phyloP scores from a whole-genome alignment of 345 rosid genomes.

The Moricandia moricandioides region DNA sequence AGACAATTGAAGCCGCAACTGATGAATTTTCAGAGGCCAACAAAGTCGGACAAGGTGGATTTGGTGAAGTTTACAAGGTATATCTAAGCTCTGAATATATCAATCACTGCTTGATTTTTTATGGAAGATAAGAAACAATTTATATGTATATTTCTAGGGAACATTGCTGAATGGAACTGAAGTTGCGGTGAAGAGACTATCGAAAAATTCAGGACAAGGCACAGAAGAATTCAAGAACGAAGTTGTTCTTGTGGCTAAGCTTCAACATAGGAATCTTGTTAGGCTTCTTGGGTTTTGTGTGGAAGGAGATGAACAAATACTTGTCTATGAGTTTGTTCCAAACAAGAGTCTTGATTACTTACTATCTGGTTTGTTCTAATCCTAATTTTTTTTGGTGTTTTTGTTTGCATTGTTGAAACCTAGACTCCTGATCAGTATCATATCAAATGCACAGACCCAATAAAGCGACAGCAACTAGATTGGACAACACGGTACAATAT shows the following conservation, averaged over 20 bases:
- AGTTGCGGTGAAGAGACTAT: conserved; percentile 46
- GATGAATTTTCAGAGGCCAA: neutral
- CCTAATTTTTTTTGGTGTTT: neutral
- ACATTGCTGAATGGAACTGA: conserved; percentile 27
- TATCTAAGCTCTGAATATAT: neutral
- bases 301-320: conserved; percentile 41
- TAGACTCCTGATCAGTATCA: neutral
- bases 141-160: neutral
- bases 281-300: conserved; percentile 42
- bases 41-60: conserved; percentile 28
- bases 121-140: neutral
- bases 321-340: conserved; percentile 43
- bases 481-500: conserved; percentile 21
- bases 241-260: conserved; percentile 41
- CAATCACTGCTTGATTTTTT: neutral
- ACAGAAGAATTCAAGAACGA: conserved; percentile 46
- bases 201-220: conserved; percentile 42
- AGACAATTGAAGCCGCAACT: conserved; percentile 16
- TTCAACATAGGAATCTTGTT: conserved; percentile 52
- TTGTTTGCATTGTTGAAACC: neutral
- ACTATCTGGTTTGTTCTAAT: conserved; percentile 30
- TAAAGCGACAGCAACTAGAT: neutral
- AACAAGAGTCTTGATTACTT: conserved; percentile 42
- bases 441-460: neutral
- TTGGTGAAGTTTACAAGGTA: conserved; percentile 36